Conservation (phyloP, 768 basidiomycete species). For the Hysterangium stoloniferum region DNA sequence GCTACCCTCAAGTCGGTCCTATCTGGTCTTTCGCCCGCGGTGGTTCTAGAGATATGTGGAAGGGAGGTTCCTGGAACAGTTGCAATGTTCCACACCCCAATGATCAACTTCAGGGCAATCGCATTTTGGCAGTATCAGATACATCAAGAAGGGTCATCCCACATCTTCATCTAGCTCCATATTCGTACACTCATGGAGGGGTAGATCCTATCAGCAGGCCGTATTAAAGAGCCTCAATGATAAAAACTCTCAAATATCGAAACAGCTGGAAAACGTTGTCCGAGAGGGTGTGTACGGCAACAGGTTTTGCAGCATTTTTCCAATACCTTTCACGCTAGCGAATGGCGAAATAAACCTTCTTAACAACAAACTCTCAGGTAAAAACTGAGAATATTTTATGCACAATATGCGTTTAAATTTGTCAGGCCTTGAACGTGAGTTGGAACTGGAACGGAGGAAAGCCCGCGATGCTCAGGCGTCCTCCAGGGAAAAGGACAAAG, state of each 20-base stretch:
- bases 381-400: neutral
- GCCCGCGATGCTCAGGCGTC: constrained; percentile 66
- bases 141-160: constrained; percentile 68
- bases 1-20: constrained; percentile 71
- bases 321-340: constrained; percentile 34
- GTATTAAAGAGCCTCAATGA: constrained; percentile 75
- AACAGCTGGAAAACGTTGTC: constrained; percentile 78
- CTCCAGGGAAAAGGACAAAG: constrained; percentile 71
- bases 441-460: constrained; percentile 73
- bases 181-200: neutral
- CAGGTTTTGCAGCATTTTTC: neutral
- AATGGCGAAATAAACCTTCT: constrained; percentile 70
- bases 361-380: constrained; percentile 61
- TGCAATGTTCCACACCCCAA: neutral
- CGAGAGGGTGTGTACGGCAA: constrained; percentile 63
- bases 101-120: constrained; percentile 46
- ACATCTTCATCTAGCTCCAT: constrained; percentile 8
- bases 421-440: constrained; percentile 68
- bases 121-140: constrained; percentile 91
- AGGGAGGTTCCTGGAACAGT: constrained; percentile 35
- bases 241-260: constrained; percentile 74
- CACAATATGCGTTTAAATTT: neutral
- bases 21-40: constrained; percentile 68
- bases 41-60: constrained; percentile 74
- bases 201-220: constrained; percentile 77